These are phyloP conservation scores for Diaporthe citrichinensis DNA, from an alignment of 2,329 filamentous ascomycete genomes.

Conservation along the genomic window DNA sequence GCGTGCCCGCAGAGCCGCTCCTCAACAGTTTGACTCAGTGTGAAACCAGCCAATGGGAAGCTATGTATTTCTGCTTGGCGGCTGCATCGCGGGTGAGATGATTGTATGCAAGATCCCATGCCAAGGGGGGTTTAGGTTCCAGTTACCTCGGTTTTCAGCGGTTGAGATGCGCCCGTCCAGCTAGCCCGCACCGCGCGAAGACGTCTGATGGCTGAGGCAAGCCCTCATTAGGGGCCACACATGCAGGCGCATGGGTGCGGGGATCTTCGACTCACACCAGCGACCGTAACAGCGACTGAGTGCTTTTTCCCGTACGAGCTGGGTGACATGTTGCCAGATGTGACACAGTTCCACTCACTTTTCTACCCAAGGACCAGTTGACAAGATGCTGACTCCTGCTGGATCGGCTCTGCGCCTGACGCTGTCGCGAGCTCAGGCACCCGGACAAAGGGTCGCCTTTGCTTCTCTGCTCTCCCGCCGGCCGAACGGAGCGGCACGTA, in stretches of 20 bases:
- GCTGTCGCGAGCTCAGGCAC: constrained; percentile 18
- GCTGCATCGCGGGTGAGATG: neutral
- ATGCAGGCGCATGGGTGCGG: constrained; percentile 14
- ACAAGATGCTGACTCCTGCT: constrained; percentile 26
- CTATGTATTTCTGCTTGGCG: neutral
- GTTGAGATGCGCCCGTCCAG: neutral
- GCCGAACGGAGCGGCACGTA: constrained; percentile 13
- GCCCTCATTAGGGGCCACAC: neutral
- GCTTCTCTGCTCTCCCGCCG: constrained; percentile 14
- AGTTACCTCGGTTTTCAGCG: constrained; percentile 17
- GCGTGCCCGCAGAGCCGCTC: constrained; percentile 20
- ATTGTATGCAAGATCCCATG: constrained; percentile 9
- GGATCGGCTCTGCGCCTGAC: constrained; percentile 6
- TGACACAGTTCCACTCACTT: neutral
- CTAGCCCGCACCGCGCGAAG: neutral
- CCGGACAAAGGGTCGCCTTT: neutral
- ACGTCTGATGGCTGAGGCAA: constrained; percentile 16
- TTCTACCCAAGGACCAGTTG: neutral
- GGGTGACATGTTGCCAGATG: constrained; percentile 9
- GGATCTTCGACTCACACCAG: constrained; percentile 7
- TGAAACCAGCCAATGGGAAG: constrained; percentile 9
- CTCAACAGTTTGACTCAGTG: constrained; percentile 26
- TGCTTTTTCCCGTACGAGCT: neutral
- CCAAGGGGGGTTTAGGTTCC: neutral
- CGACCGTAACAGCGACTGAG: neutral